phyloP scores from a whole-genome alignment of 2,329 filamentous ascomycete genomes.

The Drechslera avenae region DNA sequence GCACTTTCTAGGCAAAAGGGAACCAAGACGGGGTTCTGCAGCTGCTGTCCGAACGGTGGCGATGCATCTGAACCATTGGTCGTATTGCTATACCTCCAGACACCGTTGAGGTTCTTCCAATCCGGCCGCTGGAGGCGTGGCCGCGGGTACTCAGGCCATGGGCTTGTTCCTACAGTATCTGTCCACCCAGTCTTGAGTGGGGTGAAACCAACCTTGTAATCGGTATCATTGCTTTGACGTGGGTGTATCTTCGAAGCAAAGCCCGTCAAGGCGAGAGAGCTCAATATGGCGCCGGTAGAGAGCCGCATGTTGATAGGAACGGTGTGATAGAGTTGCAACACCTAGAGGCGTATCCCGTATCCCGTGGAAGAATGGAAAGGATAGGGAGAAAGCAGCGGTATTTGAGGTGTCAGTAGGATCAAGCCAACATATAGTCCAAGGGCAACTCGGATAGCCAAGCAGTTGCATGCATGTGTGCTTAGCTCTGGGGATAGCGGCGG shows the following conservation, averaged over 20 bases:
- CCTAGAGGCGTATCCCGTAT: not conserved
- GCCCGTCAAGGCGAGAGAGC: constrained; percentile 15
- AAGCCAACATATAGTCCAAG: constrained; percentile 22
- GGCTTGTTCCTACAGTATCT: constrained; percentile 56
- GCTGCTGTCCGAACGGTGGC: constrained; percentile 53
- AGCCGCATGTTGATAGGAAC: constrained; percentile 25
- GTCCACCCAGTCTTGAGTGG: constrained; percentile 57
- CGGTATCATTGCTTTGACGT: constrained; percentile 39
- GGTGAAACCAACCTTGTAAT: constrained; percentile 36
- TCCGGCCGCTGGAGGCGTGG: constrained; percentile 60
- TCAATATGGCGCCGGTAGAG: constrained; percentile 14
- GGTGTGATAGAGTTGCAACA: not conserved
- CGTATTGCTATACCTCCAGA: constrained; percentile 61
- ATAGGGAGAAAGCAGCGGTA: constrained; percentile 14
- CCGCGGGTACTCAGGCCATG: constrained; percentile 64
- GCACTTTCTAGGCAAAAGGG: constrained; percentile 62
- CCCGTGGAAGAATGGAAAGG: not conserved
- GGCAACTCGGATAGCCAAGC: constrained; percentile 24
- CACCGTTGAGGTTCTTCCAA: constrained; percentile 64
- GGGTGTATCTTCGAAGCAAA: constrained; percentile 16
- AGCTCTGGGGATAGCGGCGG: constrained; percentile 33
- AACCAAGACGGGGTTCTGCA: constrained; percentile 55
- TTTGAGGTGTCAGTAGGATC: constrained; percentile 24
- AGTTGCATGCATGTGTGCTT: constrained; percentile 24
- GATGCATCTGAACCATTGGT: constrained; percentile 46